Conservation (phyloP, 805 yeast genomes). For the Saccharomycopsis babjevae region DNA sequence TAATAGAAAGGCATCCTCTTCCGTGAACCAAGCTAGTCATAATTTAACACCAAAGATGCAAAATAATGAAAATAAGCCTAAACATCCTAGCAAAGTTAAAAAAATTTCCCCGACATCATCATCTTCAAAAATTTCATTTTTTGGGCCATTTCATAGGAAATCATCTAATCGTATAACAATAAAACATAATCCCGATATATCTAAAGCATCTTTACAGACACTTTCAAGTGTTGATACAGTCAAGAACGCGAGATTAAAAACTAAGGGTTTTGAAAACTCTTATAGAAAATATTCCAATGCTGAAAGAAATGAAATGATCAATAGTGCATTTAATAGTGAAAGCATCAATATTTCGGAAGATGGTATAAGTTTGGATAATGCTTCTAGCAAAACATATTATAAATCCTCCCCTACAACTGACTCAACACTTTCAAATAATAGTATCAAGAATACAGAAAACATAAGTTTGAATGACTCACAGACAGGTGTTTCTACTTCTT, state of each 20-base stretch:
- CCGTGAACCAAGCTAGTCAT: background rate
- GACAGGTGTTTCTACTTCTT: background rate
- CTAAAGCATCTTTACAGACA: background rate
- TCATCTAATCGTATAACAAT: background rate
- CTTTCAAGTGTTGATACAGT: background rate
- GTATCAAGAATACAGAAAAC: background rate
- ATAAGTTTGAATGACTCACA: background rate
- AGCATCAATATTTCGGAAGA: background rate
- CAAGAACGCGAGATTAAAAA: background rate
- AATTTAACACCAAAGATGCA: background rate
- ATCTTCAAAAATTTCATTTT: background rate
- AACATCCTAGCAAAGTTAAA: background rate
- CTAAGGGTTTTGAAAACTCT: background rate
- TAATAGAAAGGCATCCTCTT: background rate
- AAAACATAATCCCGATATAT: background rate
- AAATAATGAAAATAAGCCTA: background rate
- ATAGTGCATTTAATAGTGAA: background rate
- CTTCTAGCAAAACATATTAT: background rate
- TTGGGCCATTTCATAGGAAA: background rate
- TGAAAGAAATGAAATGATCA: background rate
- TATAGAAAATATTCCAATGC: background rate
- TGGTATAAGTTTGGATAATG: background rate
- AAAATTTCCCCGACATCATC: background rate
- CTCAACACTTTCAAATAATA: background rate
- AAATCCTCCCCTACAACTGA: background rate